phyloP scores from a whole-genome alignment of 2,329 filamentous ascomycete genomes.

The Pleurostoma richardsiae region DNA sequence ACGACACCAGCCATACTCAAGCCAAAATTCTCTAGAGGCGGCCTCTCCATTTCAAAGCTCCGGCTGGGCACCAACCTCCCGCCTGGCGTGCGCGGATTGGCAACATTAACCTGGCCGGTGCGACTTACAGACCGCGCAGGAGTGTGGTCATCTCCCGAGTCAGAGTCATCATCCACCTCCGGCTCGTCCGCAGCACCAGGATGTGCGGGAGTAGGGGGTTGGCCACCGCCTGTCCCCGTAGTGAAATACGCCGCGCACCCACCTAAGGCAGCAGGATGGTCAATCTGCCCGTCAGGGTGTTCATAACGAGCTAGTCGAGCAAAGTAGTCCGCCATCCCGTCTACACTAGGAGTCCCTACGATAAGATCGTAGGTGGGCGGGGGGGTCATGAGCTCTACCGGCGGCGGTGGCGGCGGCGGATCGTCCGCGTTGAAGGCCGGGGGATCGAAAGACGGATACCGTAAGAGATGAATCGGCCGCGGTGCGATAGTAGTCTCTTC shows the following conservation, averaged over 20 bases:
- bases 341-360: slow-evolving; percentile 61
- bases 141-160: slow-evolving; percentile 23
- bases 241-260: slow-evolving; percentile 1
- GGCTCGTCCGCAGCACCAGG: slow-evolving; percentile 7
- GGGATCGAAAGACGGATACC: slow-evolving; percentile 81
- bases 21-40: slow-evolving; percentile 19
- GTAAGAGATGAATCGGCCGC: slow-evolving; percentile 78
- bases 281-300: slow-evolving; percentile 12
- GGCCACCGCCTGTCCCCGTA: slow-evolving; percentile 1
- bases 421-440: slow-evolving; percentile 80
- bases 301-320: slow-evolving; percentile 71
- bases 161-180: slow-evolving; percentile 30
- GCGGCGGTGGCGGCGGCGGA: slow-evolving; percentile 58
- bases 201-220: not conserved
- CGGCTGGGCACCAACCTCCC: slow-evolving; percentile 47
- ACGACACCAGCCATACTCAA: slow-evolving; percentile 24
- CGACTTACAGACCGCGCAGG: slow-evolving; percentile 42
- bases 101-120: slow-evolving; percentile 51
- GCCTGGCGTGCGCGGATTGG: slow-evolving; percentile 50
- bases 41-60: slow-evolving; percentile 50
- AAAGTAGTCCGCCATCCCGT: slow-evolving; percentile 83
- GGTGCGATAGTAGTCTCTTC: slow-evolving; percentile 25
- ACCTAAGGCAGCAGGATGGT: not conserved
- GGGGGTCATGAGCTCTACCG: slow-evolving; percentile 58
- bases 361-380: slow-evolving; percentile 82